A percentile compares a stretch with the other conserved stretches of the same genome.
Conservation (phyloP, 768 basidiomycete genomes). For the Jaapia argillacea region DNA sequence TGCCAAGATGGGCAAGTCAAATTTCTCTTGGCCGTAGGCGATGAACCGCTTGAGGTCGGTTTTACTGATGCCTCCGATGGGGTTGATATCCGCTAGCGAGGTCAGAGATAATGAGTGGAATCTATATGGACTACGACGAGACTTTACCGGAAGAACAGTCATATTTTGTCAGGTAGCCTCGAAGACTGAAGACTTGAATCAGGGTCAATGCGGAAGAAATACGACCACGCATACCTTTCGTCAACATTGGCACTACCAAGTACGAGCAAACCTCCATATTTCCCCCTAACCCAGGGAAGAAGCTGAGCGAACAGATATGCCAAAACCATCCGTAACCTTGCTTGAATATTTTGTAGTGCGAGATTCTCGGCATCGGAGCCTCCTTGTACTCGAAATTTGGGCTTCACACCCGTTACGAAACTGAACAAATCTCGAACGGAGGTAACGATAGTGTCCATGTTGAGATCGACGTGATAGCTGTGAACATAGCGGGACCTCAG, state of each 20-base stretch:
- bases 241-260: conserved; percentile 98
- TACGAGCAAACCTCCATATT: conserved; percentile 78
- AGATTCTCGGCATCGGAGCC: conserved; percentile 85
- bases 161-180: conserved; percentile 97
- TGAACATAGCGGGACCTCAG: background rate
- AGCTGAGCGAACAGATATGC: conserved; percentile 94
- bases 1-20: conserved; percentile 76
- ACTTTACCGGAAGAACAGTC: conserved; percentile 80
- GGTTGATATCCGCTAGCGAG: conserved; percentile 83
- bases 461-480: conserved; percentile 90
- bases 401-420: conserved; percentile 65
- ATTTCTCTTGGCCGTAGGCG: conserved; percentile 64
- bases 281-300: conserved; percentile 83
- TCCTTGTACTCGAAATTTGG: conserved; percentile 79
- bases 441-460: conserved; percentile 90
- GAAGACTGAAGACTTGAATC: conserved; percentile 54
- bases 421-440: conserved; percentile 77
- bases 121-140: background rate
- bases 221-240: conserved; percentile 55
- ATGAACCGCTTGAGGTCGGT: conserved; percentile 96
- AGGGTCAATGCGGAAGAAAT: conserved; percentile 1
- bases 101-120: conserved; percentile 6
- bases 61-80: conserved; percentile 97
- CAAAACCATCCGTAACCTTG: conserved; percentile 88
- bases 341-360: conserved; percentile 97